phyloP scores from a whole-genome alignment of 208 protist species.

The Naegleria gruberi region DNA sequence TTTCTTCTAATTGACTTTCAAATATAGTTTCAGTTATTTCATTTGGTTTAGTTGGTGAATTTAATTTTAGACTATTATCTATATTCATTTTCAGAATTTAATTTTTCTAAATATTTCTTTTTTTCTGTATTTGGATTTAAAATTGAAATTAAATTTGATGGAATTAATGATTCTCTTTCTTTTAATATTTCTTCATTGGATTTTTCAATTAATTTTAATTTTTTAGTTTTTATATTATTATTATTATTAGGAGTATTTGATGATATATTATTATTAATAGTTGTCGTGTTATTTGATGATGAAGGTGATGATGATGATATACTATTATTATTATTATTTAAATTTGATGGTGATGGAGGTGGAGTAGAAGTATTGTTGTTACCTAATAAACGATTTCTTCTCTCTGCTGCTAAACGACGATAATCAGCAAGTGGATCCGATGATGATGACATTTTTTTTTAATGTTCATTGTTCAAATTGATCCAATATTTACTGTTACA shows the following conservation, averaged over 20 bases:
- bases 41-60: background rate
- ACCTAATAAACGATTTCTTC: background rate
- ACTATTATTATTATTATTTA: background rate
- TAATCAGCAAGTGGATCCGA: background rate
- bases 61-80: background rate
- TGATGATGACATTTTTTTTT: background rate
- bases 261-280: no score
- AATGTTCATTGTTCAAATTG: no score
- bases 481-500: no score
- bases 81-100: background rate
- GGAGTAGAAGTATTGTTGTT: background rate
- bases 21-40: background rate
- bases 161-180: background rate
- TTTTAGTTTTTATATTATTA: background rate
- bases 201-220: slow-evolving; percentile 16
- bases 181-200: background rate
- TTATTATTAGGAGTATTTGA: background rate
- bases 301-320: background rate
- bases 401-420: background rate
- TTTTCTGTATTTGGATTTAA: background rate
- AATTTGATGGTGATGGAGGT: background rate
- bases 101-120: slow-evolving; percentile 4
- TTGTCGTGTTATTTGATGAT: background rate
- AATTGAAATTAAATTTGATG: background rate
- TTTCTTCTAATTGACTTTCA: background rate